These are phyloP conservation scores for Talaromyces thailandensis DNA, from an alignment of 495 filamentous ascomycete genomes.

Conservation along the genomic window DNA sequence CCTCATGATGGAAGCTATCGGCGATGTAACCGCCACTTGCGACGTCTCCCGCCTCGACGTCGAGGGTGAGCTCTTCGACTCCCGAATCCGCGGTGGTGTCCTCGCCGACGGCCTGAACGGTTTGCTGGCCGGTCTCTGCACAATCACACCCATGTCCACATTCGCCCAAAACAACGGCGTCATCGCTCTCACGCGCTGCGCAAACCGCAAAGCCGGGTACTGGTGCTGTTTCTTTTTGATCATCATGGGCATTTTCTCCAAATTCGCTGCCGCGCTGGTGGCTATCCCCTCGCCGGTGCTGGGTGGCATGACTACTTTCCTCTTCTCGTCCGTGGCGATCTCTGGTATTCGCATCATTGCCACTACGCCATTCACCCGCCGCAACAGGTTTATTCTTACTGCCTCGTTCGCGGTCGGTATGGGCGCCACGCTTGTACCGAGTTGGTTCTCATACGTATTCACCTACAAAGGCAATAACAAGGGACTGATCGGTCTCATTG, in stretches of 20 bases:
- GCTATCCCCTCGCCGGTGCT: slow-evolving; percentile 73
- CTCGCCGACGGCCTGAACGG: slow-evolving; percentile 79
- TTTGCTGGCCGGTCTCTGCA: slow-evolving; percentile 69
- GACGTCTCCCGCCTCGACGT: slow-evolving; percentile 82
- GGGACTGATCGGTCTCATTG: slow-evolving; percentile 65
- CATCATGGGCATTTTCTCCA: slow-evolving; percentile 83
- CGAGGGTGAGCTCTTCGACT: slow-evolving; percentile 72
- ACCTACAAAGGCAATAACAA: slow-evolving; percentile 62
- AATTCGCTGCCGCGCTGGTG: slow-evolving; percentile 83
- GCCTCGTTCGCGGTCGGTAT: slow-evolving; percentile 68
- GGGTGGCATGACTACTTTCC: slow-evolving; percentile 90
- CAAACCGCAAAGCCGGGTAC: slow-evolving; percentile 81
- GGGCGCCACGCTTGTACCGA: slow-evolving; percentile 73
- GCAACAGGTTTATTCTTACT: slow-evolving; percentile 83
- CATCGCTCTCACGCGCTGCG: slow-evolving; percentile 81
- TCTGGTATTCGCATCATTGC: slow-evolving; percentile 81
- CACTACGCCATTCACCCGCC: slow-evolving; percentile 68
- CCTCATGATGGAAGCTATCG: slow-evolving; percentile 83
- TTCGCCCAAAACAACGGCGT: slow-evolving; percentile 90
- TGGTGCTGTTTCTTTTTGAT: slow-evolving; percentile 70
- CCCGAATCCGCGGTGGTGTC: slow-evolving; percentile 83
- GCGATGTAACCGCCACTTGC: slow-evolving; percentile 49
- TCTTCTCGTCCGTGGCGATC: slow-evolving; percentile 77
- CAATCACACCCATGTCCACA: slow-evolving; percentile 76
- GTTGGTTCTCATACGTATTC: slow-evolving; percentile 70